Evolutionary conservation across 2,329 filamentous ascomycete species (phyloP).

Genomic region (Sporothrix brasiliensis): DNA sequence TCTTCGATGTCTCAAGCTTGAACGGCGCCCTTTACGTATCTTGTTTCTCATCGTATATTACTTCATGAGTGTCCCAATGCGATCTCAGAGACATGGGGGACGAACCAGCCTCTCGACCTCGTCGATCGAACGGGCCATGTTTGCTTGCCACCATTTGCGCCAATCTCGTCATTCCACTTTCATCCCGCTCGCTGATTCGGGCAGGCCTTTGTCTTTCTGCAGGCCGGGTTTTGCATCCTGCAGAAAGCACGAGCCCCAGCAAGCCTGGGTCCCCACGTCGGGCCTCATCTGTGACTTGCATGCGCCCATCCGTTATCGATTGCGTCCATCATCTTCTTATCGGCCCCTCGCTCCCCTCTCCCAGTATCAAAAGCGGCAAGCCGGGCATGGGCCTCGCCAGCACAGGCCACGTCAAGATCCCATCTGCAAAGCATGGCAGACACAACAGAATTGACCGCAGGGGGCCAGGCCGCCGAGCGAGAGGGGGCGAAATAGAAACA

Average conservation of each 20-base stretch:
- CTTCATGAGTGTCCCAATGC: constrained; percentile 3
- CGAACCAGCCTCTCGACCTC: not conserved
- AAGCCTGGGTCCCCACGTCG: not conserved
- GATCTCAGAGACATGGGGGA: not conserved
- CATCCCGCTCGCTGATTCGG: not conserved
- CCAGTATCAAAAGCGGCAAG: not conserved
- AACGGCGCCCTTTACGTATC: not conserved
- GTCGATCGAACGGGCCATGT: constrained; percentile 11
- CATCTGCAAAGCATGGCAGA: constrained; percentile 15
- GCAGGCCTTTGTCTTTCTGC: not conserved
- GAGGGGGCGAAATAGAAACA: not conserved
- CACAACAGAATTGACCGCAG: constrained; percentile 17
- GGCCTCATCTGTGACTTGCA: constrained; percentile 26
- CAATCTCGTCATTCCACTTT: constrained; percentile 7
- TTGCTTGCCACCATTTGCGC: not conserved
- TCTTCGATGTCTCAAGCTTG: not conserved
- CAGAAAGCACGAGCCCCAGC: constrained; percentile 23
- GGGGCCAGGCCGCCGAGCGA: not conserved
- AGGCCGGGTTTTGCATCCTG: constrained; percentile 7
- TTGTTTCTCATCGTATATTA: constrained; percentile 24
- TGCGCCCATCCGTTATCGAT: constrained; percentile 24
- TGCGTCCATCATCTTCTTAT: not conserved
- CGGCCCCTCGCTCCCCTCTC: not conserved
- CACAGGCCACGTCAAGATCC: constrained; percentile 19
- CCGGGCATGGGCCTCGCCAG: constrained; percentile 15